These are phyloP conservation scores for Santalum album DNA, from an alignment of 164 flowering plant genomes.

Conservation along the genomic window DNA sequence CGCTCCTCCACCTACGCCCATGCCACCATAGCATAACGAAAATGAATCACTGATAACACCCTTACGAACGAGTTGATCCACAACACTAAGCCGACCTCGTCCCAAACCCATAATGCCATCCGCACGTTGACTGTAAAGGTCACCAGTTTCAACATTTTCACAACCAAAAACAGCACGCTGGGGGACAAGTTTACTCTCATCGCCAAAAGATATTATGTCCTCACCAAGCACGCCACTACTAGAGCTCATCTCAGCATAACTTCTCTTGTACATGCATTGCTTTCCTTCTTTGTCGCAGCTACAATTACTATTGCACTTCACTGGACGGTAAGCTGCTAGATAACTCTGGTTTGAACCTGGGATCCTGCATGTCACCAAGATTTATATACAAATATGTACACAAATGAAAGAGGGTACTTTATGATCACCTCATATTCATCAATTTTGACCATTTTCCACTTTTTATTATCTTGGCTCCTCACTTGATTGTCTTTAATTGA, in stretches of 20 bases:
- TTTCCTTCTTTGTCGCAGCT: background rate
- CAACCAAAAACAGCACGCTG: constrained; percentile 5
- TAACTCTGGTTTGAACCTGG: background rate
- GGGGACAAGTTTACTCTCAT: constrained; percentile 1
- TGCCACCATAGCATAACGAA: constrained; percentile 4
- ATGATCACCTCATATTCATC: too few species aligned
- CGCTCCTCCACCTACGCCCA: constrained; percentile 1
- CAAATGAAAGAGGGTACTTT: too few species aligned
- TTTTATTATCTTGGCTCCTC: too few species aligned
- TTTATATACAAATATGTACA: too few species aligned
- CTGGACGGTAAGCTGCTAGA: background rate
- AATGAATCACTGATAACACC: background rate
- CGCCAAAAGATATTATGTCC: background rate
- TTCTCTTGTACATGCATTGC: background rate
- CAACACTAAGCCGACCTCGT: background rate
- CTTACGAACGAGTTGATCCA: constrained; percentile 3
- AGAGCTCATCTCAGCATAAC: constrained; percentile 4
- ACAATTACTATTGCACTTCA: background rate
- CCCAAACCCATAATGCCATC: constrained; percentile 5
- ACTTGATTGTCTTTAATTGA: too few species aligned
- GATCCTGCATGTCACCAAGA: background rate
- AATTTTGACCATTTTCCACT: too few species aligned
- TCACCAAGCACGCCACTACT: constrained; percentile 4
- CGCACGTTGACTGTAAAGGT: background rate
- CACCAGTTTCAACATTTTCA: constrained; percentile 2